Evolutionary conservation across 2,329 filamentous ascomycete species (phyloP).

Genomic region (Tolypocladium inflatum): DNA sequence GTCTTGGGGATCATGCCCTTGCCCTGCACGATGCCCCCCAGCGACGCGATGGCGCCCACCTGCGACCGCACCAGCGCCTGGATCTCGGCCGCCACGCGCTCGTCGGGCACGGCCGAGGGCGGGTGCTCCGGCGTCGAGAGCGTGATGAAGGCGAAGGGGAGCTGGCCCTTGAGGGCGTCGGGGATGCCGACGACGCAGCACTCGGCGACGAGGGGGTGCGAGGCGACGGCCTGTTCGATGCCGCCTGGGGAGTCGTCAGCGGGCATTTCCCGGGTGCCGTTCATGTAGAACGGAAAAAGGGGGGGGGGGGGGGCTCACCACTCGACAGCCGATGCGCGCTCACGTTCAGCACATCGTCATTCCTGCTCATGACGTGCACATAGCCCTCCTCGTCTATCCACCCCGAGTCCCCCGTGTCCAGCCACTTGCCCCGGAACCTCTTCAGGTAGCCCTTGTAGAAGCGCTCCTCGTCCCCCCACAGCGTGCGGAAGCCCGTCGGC

Average conservation of each 20-base stretch:
- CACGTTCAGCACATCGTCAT: slow-evolving; percentile 92
- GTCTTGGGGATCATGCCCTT: slow-evolving; percentile 87
- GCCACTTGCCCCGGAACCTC: slow-evolving; percentile 71
- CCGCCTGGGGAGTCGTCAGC: slow-evolving; percentile 44
- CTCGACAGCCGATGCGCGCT: slow-evolving; percentile 86
- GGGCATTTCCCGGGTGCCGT: background rate
- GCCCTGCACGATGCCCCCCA: slow-evolving; percentile 80
- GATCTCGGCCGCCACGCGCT: slow-evolving; percentile 46
- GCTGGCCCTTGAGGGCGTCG: slow-evolving; percentile 77
- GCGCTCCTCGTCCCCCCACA: slow-evolving; percentile 78
- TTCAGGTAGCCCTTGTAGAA: slow-evolving; percentile 82
- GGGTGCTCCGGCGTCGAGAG: slow-evolving; percentile 37
- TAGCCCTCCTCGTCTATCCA: slow-evolving; percentile 70
- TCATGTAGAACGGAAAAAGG: background rate
- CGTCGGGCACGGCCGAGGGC: slow-evolving; percentile 37
- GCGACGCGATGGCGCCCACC: slow-evolving; percentile 77
- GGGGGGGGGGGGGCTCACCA: slow-evolving; percentile 37
- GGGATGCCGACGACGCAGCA: slow-evolving; percentile 81
- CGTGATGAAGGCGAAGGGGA: slow-evolving; percentile 82
- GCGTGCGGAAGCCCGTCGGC: slow-evolving; percentile 74
- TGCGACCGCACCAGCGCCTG: slow-evolving; percentile 65
- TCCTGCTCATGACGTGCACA: slow-evolving; percentile 53
- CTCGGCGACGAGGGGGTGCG: slow-evolving; percentile 70
- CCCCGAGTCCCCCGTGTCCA: slow-evolving; percentile 87
- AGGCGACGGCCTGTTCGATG: slow-evolving; percentile 85